Conservation (phyloP, 345 rosid species). For the Brassica nigra region DNA sequence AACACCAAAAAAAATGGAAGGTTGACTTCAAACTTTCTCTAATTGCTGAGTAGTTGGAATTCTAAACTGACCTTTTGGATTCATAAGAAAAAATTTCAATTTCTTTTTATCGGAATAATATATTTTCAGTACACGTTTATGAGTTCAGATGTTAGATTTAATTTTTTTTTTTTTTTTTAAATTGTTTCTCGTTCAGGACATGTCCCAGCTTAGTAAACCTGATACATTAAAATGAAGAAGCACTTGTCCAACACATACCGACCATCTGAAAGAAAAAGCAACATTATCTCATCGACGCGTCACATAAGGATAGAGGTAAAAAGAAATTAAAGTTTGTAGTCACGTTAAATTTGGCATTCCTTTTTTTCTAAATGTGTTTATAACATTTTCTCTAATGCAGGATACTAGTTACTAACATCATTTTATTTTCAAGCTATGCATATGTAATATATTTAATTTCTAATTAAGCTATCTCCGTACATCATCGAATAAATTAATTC, state of each 20-base stretch:
- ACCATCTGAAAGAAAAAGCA: background rate
- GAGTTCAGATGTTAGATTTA: background rate
- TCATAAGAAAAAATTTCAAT: background rate
- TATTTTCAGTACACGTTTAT: background rate
- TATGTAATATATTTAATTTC: too few relatives aligned
- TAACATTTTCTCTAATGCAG: too few relatives aligned
- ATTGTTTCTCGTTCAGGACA: background rate
- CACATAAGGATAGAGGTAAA: too few relatives aligned
- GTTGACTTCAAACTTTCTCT: background rate
- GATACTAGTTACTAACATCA: too few relatives aligned
- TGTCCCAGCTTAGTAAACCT: conserved; percentile 7
- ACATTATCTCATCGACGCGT: background rate
- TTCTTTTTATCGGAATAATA: background rate
- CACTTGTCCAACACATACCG: background rate
- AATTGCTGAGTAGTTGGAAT: background rate
- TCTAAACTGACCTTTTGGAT: background rate
- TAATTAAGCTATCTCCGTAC: too few relatives aligned
- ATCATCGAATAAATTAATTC: too few relatives aligned
- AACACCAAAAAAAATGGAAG: background rate
- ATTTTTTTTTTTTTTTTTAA: too few relatives aligned
- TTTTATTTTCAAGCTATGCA: too few relatives aligned
- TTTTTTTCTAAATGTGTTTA: too few relatives aligned
- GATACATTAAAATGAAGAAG: background rate
- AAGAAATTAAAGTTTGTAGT: background rate
- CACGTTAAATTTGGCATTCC: background rate